These are phyloP conservation scores for Trametes versicolor DNA, from an alignment of 1,284 basidiomycete species.

Conservation along the genomic window DNA sequence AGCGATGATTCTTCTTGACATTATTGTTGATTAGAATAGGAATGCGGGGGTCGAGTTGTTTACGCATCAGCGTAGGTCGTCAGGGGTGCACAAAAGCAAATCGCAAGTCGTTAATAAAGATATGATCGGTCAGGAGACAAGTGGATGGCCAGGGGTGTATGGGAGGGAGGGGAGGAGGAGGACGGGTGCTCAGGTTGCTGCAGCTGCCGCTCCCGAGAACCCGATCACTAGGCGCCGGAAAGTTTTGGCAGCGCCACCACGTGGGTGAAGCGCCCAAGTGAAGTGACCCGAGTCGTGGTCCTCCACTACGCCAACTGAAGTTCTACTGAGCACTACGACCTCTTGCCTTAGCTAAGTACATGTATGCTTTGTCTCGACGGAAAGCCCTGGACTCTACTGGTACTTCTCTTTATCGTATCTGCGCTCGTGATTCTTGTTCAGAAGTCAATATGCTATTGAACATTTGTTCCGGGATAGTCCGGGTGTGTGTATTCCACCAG, in stretches of 20 bases:
- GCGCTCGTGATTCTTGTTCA: too few species aligned
- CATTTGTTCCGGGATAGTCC: too few species aligned
- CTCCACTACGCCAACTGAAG: too few species aligned
- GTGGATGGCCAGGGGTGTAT: neutral
- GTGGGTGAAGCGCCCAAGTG: neutral
- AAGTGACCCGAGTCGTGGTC: too few species aligned
- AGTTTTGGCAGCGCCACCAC: conserved; percentile 20
- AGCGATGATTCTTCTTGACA: conserved; percentile 92
- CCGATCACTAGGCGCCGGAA: conserved; percentile 4
- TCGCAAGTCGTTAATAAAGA: conserved; percentile 8
- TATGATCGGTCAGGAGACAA: neutral
- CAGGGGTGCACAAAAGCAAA: neutral
- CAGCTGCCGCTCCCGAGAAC: neutral
- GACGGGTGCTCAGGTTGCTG: neutral
- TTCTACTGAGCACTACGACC: too few species aligned
- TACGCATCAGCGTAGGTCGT: conserved; percentile 61
- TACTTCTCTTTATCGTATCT: too few species aligned
- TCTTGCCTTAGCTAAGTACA: too few species aligned
- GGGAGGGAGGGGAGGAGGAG: neutral
- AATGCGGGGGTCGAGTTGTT: conserved; percentile 92
- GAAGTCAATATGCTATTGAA: too few species aligned
- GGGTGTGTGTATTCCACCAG: too few species aligned
- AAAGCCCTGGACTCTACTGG: too few species aligned
- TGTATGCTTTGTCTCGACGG: neutral
- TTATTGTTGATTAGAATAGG: conserved; percentile 94